phyloP scores from a whole-genome alignment of 768 basidiomycete species.

The Vishniacozyma victoriae region DNA sequence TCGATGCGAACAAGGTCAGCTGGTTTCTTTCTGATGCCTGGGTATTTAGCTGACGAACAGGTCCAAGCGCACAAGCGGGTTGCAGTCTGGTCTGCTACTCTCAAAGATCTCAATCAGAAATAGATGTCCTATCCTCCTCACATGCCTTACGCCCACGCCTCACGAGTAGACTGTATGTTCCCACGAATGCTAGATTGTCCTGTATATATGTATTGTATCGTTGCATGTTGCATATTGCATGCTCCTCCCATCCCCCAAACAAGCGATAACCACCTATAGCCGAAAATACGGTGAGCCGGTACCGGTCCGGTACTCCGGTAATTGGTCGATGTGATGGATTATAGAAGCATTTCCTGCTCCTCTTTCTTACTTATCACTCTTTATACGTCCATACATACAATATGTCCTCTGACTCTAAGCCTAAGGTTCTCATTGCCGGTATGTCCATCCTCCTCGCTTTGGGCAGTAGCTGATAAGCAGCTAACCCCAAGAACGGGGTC shows the following conservation, averaged over 20 bases:
- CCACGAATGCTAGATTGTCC: neutral
- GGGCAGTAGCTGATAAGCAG: constrained; percentile 4
- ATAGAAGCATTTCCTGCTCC: too few species aligned
- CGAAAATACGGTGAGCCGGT: too few species aligned
- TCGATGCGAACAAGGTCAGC: constrained; percentile 40
- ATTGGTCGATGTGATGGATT: too few species aligned
- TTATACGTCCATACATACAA: too few species aligned
- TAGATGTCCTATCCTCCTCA: too few species aligned
- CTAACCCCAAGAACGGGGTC: constrained; percentile 50
- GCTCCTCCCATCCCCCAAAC: neutral
- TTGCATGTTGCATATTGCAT: neutral
- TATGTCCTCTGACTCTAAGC: constrained; percentile 31
- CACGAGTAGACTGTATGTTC: neutral
- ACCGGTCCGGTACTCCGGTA: too few species aligned
- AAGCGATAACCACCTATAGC: neutral
- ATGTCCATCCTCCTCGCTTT: neutral
- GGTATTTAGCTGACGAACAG: constrained; percentile 5
- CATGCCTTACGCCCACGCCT: too few species aligned
- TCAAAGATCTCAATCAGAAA: constrained; percentile 24
- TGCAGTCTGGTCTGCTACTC: constrained; percentile 26
- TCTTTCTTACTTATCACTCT: too few species aligned
- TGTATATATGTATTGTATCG: neutral
- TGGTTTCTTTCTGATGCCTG: neutral
- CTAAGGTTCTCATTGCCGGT: constrained; percentile 44
- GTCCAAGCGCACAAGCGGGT: constrained; percentile 43